Evolutionary conservation across 2,329 filamentous ascomycete species (phyloP).

Genomic region (Hypoxylon sp.): DNA sequence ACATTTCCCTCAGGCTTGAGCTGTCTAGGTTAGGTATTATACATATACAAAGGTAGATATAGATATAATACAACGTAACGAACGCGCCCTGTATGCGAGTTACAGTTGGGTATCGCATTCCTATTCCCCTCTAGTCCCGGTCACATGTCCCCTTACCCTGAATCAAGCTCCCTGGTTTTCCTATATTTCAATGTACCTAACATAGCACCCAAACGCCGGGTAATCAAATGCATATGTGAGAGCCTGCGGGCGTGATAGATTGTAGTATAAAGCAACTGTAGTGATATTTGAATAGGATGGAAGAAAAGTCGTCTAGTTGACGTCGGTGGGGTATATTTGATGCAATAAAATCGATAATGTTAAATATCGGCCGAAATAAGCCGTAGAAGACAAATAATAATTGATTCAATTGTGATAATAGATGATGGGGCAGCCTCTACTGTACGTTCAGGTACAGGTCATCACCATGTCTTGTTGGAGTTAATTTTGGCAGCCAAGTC

Average conservation of each 20-base stretch:
- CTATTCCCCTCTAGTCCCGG: slow-evolving; percentile 6
- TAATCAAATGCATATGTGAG: slow-evolving; percentile 19
- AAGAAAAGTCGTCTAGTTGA: slow-evolving; percentile 16
- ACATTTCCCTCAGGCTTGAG: slow-evolving; percentile 5
- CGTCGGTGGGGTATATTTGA: slow-evolving; percentile 25
- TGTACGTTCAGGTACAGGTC: slow-evolving; percentile 74
- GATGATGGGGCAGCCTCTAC: slow-evolving; percentile 48
- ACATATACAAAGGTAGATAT: slow-evolving; percentile 14
- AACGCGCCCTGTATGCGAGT: slow-evolving; percentile 24
- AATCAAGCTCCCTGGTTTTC: slow-evolving; percentile 19
- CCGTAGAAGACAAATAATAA: slow-evolving; percentile 3
- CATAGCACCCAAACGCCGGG: slow-evolving; percentile 10
- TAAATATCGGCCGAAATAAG: neutral
- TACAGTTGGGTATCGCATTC: slow-evolving; percentile 30
- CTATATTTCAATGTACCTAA: slow-evolving; percentile 17
- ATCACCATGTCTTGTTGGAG: slow-evolving; percentile 75
- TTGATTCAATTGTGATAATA: slow-evolving; percentile 2
- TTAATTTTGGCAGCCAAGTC: slow-evolving; percentile 75
- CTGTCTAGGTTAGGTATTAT: slow-evolving; percentile 17
- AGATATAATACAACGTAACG: slow-evolving; percentile 7
- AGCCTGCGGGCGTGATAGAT: slow-evolving; percentile 6
- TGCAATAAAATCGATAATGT: slow-evolving; percentile 25
- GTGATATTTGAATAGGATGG: slow-evolving; percentile 2
- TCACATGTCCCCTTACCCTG: slow-evolving; percentile 20
- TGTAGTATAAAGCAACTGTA: slow-evolving; percentile 21